phyloP scores from a whole-genome alignment of 441 rosid genomes.

The Hura crepitans region DNA sequence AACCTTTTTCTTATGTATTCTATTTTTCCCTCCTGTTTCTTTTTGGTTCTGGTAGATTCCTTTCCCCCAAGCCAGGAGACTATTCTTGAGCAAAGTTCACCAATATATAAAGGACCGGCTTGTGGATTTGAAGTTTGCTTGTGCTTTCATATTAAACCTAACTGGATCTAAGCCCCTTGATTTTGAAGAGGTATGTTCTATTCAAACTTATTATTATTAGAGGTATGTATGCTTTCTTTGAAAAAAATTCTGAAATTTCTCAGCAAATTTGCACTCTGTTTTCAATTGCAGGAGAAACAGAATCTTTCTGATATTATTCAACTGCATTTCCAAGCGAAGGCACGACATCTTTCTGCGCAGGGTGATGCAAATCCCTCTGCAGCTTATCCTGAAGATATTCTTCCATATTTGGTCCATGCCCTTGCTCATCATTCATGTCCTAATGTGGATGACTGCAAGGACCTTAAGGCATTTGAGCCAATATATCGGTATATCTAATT shows the following conservation, averaged over 20 bases:
- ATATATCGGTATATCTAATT: slow-evolving; percentile 56
- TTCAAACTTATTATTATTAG: slow-evolving; percentile 15
- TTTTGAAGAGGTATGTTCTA: slow-evolving; percentile 71
- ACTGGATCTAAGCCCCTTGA: slow-evolving; percentile 46
- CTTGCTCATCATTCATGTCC: slow-evolving; percentile 96
- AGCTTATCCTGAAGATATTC: slow-evolving; percentile 64
- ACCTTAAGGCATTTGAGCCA: slow-evolving; percentile 74
- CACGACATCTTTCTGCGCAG: slow-evolving; percentile 63
- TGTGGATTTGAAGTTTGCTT: slow-evolving; percentile 85
- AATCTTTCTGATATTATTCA: slow-evolving; percentile 83
- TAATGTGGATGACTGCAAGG: slow-evolving; percentile 72
- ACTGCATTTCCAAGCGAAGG: slow-evolving; percentile 79
- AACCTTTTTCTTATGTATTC: slow-evolving; percentile 10
- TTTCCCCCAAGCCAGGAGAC: slow-evolving; percentile 73
- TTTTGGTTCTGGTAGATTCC: slow-evolving; percentile 52
- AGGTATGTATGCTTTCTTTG: slow-evolving; percentile 16
- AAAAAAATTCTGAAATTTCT: not conserved
- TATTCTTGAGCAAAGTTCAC: slow-evolving; percentile 78
- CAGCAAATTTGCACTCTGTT: slow-evolving; percentile 13
- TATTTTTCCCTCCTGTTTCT: slow-evolving; percentile 8
- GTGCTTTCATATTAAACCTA: slow-evolving; percentile 65
- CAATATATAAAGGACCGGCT: slow-evolving; percentile 87
- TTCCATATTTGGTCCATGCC: slow-evolving; percentile 72
- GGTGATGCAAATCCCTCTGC: slow-evolving; percentile 56
- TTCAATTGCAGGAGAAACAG: slow-evolving; percentile 78